Percentiles rank a stretch among this genome's conserved stretches.
Conservation (phyloP, 2,329 filamentous ascomycete genomes). For the Sporothrix phasma region DNA sequence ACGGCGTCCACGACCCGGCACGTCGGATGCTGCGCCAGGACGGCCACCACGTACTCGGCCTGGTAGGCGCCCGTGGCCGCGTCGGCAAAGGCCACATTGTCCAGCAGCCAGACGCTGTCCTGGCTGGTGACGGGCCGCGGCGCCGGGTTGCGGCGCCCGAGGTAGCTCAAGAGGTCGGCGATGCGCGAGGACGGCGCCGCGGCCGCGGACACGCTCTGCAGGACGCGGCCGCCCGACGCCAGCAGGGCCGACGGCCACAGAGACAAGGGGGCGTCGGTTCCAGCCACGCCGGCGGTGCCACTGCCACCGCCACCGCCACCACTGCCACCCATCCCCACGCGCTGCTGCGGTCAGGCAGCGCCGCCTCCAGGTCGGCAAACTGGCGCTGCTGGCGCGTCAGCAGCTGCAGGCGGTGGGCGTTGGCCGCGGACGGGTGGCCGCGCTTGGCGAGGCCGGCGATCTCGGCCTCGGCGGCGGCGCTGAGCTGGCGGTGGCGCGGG, state of each 20-base stretch:
- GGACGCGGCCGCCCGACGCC: not conserved
- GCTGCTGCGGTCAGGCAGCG: conserved; percentile 30
- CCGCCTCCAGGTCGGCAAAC: conserved; percentile 42
- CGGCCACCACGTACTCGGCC: conserved; percentile 73
- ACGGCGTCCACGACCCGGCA: conserved; percentile 58
- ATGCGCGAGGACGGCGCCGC: conserved; percentile 21
- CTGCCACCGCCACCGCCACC: too few relatives aligned
- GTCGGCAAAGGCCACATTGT: conserved; percentile 66
- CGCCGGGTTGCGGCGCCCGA: conserved; percentile 47
- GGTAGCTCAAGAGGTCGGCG: conserved; percentile 38
- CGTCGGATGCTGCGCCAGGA: conserved; percentile 65
- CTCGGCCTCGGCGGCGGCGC: not conserved
- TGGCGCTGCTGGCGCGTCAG: conserved; percentile 38
- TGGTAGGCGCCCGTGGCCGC: conserved; percentile 48
- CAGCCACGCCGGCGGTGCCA: not conserved
- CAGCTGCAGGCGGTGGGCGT: conserved; percentile 35
- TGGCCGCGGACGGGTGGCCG: conserved; percentile 1
- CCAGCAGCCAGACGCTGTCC: conserved; percentile 78
- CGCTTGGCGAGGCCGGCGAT: not conserved
- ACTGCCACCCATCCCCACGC: conserved; percentile 25
- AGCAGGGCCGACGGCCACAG: not conserved
- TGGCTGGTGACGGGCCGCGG: conserved; percentile 48
- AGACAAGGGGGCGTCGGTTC: not conserved
- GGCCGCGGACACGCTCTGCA: not conserved
- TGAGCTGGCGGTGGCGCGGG: not conserved